A percentile compares a stretch with the other conserved stretches of the same genome.
Evolutionary conservation across 192 early-diverging fungal species (phyloP).

Genomic region (Backusella westeae): DNA sequence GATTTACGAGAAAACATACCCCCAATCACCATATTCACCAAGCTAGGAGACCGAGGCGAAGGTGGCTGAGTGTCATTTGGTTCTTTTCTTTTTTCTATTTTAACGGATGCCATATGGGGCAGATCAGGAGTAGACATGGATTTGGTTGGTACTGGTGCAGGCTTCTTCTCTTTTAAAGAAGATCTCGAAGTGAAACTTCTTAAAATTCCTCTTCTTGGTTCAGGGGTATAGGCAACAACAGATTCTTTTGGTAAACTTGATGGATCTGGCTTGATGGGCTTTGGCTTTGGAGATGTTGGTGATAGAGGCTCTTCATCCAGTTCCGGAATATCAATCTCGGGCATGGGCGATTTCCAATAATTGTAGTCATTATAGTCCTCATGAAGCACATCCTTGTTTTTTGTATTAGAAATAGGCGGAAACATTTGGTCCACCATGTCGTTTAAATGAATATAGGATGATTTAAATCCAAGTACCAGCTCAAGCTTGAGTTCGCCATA

Average conservation of each 20-base stretch:
- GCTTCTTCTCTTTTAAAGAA: neutral
- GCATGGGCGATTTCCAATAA: slow-evolving; percentile 68
- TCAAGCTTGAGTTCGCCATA: slow-evolving; percentile 90
- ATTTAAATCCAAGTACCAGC: slow-evolving; percentile 79
- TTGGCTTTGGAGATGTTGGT: slow-evolving; percentile 25
- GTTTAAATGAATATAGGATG: slow-evolving; percentile 85
- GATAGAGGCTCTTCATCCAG: neutral
- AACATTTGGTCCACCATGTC: slow-evolving; percentile 97
- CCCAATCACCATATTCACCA: slow-evolving; percentile 3
- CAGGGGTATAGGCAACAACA: slow-evolving; percentile 5
- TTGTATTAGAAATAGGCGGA: slow-evolving; percentile 59
- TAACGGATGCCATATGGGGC: neutral
- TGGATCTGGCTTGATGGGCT: slow-evolving; percentile 26
- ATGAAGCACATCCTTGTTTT: slow-evolving; percentile 28
- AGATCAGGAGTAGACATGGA: neutral
- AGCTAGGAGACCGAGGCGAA: neutral
- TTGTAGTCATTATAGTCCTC: slow-evolving; percentile 83
- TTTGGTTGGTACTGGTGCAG: neutral
- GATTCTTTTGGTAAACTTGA: slow-evolving; percentile 16
- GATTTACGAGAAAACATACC: slow-evolving; percentile 1
- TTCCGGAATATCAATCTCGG: slow-evolving; percentile 46
- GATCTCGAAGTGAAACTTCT: slow-evolving; percentile 22
- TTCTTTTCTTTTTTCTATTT: neutral
- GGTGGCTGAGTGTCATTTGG: neutral
- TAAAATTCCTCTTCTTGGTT: slow-evolving; percentile 19